A percentile compares a stretch with the other conserved stretches of the same genome.
These are phyloP conservation scores for Syzygium aqueum DNA, from an alignment of 345 rosid species.

Conservation along the genomic window DNA sequence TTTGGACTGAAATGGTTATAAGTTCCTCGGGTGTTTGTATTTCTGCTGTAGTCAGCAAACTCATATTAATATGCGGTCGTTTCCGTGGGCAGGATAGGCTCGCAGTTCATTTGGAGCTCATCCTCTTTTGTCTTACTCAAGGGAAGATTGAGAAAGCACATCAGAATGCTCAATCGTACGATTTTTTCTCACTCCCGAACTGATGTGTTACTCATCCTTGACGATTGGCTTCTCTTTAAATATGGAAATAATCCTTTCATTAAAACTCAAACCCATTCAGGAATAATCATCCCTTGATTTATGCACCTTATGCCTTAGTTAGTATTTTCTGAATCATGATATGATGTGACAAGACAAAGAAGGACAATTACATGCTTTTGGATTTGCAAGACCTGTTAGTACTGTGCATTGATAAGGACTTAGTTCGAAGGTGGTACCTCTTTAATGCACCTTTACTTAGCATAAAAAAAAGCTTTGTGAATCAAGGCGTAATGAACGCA, in stretches of 20 bases:
- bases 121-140: slow-evolving; percentile 36
- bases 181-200: background rate
- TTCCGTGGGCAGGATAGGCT: slow-evolving; percentile 35
- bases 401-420: background rate
- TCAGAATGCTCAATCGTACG: slow-evolving; percentile 43
- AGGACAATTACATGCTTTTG: background rate
- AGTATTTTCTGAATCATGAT: background rate
- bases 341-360: background rate
- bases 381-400: background rate
- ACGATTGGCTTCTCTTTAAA: background rate
- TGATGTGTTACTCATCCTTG: background rate
- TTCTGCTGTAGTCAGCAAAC: background rate
- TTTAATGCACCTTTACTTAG: background rate
- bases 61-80: background rate
- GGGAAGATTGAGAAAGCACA: slow-evolving; percentile 48
- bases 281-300: background rate
- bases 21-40: background rate
- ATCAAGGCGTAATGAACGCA: background rate
- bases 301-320: background rate
- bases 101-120: slow-evolving; percentile 57
- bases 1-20: background rate
- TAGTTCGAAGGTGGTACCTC: background rate
- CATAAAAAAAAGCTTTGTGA: background rate
- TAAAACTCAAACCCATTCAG: background rate
- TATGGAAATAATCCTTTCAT: background rate